Evolutionary conservation across 1,284 basidiomycete genomes (phyloP).

Genomic region (Schizophyllum amplum): DNA sequence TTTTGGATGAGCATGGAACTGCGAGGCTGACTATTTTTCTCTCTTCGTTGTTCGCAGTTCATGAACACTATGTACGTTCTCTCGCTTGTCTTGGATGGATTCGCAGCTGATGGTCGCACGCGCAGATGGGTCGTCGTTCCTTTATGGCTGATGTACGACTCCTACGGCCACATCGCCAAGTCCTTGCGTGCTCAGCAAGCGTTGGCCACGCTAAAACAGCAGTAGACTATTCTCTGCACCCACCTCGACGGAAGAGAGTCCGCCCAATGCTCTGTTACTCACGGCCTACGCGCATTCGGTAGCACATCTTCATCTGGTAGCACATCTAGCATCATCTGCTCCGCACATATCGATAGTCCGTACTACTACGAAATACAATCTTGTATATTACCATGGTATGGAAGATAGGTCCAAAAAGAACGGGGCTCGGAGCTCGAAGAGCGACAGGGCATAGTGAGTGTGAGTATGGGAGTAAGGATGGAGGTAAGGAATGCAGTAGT

Average conservation of each 20-base stretch:
- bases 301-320: no score
- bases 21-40: slow-evolving; percentile 1
- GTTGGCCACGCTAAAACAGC: slow-evolving; percentile 29
- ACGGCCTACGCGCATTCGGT: no score
- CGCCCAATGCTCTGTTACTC: no score
- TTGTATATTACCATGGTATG: neutral
- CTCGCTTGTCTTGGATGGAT: neutral
- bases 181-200: slow-evolving; percentile 43
- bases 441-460: neutral
- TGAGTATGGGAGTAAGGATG: neutral
- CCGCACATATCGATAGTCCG: no score
- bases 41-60: slow-evolving; percentile 38
- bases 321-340: no score
- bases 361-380: no score
- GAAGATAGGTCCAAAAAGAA: neutral
- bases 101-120: slow-evolving; percentile 13
- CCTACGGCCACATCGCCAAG: slow-evolving; percentile 58
- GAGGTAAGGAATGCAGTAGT: neutral
- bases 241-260: no score
- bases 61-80: slow-evolving; percentile 67
- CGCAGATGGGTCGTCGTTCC: slow-evolving; percentile 74
- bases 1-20: slow-evolving; percentile 3
- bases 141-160: slow-evolving; percentile 66
- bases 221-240: no score
- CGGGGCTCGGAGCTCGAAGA: no score